Evolutionary conservation across 306 rosid species (phyloP).

Genomic region (Prinsepia uniflora): DNA sequence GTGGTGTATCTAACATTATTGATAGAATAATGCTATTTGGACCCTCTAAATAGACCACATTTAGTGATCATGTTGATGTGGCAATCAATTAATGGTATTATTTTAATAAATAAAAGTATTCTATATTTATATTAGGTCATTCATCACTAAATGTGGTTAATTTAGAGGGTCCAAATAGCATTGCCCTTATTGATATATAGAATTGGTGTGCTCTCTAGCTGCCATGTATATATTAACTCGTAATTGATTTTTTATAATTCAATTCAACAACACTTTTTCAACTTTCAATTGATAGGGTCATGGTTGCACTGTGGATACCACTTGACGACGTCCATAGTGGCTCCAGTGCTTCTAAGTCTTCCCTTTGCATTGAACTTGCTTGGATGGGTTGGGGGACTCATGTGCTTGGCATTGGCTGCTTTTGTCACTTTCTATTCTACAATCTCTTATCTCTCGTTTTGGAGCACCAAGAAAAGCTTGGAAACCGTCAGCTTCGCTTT

Average conservation of each 20-base stretch:
- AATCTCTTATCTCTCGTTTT: conserved; percentile 63
- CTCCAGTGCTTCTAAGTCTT: conserved; percentile 58
- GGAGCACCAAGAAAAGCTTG: conserved; percentile 65
- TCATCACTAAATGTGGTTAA: too few relatives aligned
- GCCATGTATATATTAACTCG: not conserved
- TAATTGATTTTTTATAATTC: not conserved
- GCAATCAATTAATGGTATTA: too few relatives aligned
- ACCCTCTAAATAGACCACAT: too few relatives aligned
- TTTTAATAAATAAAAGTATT: too few relatives aligned
- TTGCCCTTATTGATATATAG: too few relatives aligned
- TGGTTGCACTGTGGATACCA: conserved; percentile 89
- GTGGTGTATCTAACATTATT: too few relatives aligned
- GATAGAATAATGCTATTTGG: too few relatives aligned
- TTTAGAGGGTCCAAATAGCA: too few relatives aligned
- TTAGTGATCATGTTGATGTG: too few relatives aligned
- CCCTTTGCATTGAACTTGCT: conserved; percentile 55
- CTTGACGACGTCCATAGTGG: conserved; percentile 78
- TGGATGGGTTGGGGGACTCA: conserved; percentile 80
- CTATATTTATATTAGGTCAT: too few relatives aligned
- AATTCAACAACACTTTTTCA: too few relatives aligned
- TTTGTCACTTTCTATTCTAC: conserved; percentile 63
- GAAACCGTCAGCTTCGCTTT: conserved; percentile 67
- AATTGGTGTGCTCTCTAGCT: not conserved
- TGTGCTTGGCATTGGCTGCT: conserved; percentile 45
- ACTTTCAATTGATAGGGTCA: conserved; percentile 45